Base-by-base conservation (phyloP, 345 rosid species). In the Hibiscus mutabilis region DNA sequence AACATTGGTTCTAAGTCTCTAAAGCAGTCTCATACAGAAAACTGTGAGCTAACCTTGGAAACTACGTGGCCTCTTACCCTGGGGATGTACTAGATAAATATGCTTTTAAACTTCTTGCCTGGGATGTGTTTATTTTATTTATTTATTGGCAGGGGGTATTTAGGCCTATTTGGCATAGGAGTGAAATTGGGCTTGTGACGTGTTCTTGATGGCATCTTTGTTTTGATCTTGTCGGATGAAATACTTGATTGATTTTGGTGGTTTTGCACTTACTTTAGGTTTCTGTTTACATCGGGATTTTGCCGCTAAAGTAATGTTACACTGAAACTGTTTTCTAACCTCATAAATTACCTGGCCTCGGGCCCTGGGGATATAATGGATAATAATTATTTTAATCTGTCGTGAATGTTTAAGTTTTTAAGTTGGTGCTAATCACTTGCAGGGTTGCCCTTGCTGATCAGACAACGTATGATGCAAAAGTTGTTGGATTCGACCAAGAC, bases 371-470 rank as follows among this genome's bases (percentile, higher is more conserved):
- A 49, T 49, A 16, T 49, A 15, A 4, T 49, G 55, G 55, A 49
- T 49, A 3, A 49, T 2, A 16, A 49, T 15, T 15, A 14, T 49
- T 49, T 49, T 14, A 25, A 12, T 21, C 63, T 62, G 47, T 72
- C 10, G 2, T 63, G 37, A 47, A 22, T 21, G 21, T 19, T 21
- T 64, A 2, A 18, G 19, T 9, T 11, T 35, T 22, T 55, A 70
- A 76, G 33, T 63, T 64, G 68, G 74, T 25, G 64, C 53, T 74
- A 42, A 60, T 70, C 74, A 66, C 69, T 10, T 79, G 69, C 81
- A 94, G 98, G 86, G 91, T 91, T 37, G 91, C 97, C 68, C 97
- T 94, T 73, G 88, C 95, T 56, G 98, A 94, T 77, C 96, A 94
- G 78, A 65, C 97, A 37, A 78, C 89, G 0, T 94, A 77, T 75